These are phyloP conservation scores for Inosperma sp. DNA, from an alignment of 768 basidiomycete species.

Conservation along the genomic window DNA sequence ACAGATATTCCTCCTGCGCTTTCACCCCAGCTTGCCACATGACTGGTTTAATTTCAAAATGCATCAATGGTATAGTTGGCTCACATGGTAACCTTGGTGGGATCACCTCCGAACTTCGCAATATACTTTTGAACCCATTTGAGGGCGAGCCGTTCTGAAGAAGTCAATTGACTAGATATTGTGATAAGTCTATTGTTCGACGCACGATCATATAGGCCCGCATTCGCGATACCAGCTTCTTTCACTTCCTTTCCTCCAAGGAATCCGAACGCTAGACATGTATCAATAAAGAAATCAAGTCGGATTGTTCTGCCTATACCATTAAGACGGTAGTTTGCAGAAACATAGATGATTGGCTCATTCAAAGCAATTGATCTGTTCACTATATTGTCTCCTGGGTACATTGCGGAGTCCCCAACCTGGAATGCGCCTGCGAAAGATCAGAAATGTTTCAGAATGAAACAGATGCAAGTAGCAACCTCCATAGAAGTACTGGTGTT, in stretches of 20 bases:
- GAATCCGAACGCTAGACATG: constrained; percentile 34
- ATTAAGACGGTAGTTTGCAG: constrained; percentile 34
- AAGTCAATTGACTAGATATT: neutral
- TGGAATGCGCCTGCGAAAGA: constrained; percentile 34
- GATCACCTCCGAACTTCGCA: constrained; percentile 49
- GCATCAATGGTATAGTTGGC: constrained; percentile 1
- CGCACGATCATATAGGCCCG: constrained; percentile 49
- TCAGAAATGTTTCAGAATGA: neutral
- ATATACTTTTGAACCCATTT: constrained; percentile 54
- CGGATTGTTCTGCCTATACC: neutral
- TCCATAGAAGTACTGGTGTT: constrained; percentile 31
- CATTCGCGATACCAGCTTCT: constrained; percentile 41
- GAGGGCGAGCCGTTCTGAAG: constrained; percentile 41
- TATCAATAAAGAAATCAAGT: neutral
- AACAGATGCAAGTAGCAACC: constrained; percentile 12
- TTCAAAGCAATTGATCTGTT: constrained; percentile 28
- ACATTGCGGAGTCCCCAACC: constrained; percentile 22
- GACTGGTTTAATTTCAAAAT: neutral
- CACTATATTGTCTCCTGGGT: constrained; percentile 26
- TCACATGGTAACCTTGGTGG: constrained; percentile 38
- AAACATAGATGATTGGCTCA: constrained; percentile 36
- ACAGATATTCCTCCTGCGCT: constrained; percentile 22
- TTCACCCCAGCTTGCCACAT: constrained; percentile 19
- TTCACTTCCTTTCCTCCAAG: constrained; percentile 38
- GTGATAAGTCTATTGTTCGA: constrained; percentile 6